Base-by-base conservation (phyloP, 208 protist genomes). In the Wallacemonas collosoma region DNA sequence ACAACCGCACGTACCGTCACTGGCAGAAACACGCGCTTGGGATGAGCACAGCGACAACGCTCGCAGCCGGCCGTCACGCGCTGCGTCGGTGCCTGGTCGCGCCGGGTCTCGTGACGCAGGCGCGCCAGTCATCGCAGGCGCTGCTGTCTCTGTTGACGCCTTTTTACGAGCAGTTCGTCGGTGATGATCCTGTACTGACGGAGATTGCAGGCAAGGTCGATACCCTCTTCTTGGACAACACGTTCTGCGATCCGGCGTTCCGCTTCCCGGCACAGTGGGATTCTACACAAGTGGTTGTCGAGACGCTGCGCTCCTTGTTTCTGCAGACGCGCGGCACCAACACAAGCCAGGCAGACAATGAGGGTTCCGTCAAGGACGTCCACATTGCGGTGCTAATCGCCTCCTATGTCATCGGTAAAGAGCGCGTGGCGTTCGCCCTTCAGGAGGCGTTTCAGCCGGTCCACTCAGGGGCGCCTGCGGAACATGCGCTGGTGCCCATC, bases 161-260 rank as follows among this genome's bases (percentile, higher is more conserved):
- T 2, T 77, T 71, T 26, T 88, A 85, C 60, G 87, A 90, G 69
- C 76, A 81, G 51, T 79, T 83, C 44, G 79, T 98, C 53, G 73
- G 76, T 0, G 76, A 86, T 7, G 54, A 94, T 70, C 71, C 76
- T 17, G 54, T 83, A 4, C 68, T 98, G 44, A 56, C 58, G 8
- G 68, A 73, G 12, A 76, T 91, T 39, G n/a, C 64, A 7, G 77
- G 81, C 1, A 61, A 73, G 15, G 79, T 96, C n/a, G 85, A 95
- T 40, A 80, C 75, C 4, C 80, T 98, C 1, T 97, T 93, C 73
- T 79, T 98, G 3, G 96, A 98, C 75, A 98, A 97, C 72, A 98
- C 96, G 1, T 98, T 95, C 77, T 98, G 94, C 63, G 69, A 86
- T 53, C 82, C 91, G 7, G 55, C 78, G 9, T 97, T 95, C 79